Evolutionary conservation across 768 basidiomycete genomes (phyloP), one percentile per base, ranked within the genome.

Genomic region (Boletus barrowsii): DNA sequence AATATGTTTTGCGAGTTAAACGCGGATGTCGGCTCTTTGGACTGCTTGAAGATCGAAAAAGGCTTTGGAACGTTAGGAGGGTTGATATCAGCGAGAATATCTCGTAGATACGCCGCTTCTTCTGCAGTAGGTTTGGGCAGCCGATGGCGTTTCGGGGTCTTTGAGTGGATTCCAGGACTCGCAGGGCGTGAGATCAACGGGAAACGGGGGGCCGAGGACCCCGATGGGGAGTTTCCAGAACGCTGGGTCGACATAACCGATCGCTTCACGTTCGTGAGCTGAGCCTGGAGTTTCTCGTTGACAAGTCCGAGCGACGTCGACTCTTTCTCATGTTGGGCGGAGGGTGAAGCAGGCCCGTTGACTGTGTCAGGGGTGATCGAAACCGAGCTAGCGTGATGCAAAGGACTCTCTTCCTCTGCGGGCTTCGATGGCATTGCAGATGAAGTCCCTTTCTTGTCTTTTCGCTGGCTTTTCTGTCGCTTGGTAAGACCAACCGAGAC

Each of bases 101-200:
- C 79, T 18, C 83, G 81, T 14, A 91, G 75, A 66, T 90, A 91
- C 47, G 80, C 83, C 4, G 78, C 68, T 60, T 92, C 85, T 40
- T 81, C 80, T 15, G 75, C 56, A 2, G 79, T 72, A 5, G 79
- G 77, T 66, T 84, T 86, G 0, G 81, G 82, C 0, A 76, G 72
- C 53, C 80, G 82, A 0, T 77, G 77, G 0, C 76, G 74, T 41
- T 71, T 74, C 7, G 61, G 35, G 13, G 56, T 48, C 52, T 76
- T 83, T 33, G 72, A 64, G 10, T 74, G 73, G 24, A 55, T 64
- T 1, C 49, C 59, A 0, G 67, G 71, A 42, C 65, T 69, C 18
- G 71, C 53, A 15, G 65, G 70, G 20, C 63, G 72, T 30, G 65
- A 59, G 29, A 68, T 64, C 48, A 63, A 33, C 20, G 63, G 62